Evolutionary conservation across 225 moss, liverwort and hornwort species (phyloP), one percentile per base, ranked within the genome.

Genomic region (Rhytidiadelphus loreus): DNA sequence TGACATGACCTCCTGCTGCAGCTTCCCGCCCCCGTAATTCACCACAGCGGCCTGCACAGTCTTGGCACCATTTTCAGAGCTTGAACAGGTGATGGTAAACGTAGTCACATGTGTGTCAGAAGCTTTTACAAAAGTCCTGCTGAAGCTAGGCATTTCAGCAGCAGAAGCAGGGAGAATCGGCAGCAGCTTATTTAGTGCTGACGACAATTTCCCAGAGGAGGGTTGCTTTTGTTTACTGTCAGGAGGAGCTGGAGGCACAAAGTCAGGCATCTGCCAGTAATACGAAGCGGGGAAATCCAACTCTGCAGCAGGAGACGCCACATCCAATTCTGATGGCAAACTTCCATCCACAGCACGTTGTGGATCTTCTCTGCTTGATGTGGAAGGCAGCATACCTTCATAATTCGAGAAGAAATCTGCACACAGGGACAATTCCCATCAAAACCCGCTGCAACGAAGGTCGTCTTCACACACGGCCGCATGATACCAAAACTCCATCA

Each of bases 31-130:
- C 44, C 90, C 81, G 59, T 86, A 93, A 74, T 93, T 90, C 81
- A 87, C 91, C 57, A 93, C 89, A 22, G 94, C 94, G 78, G 93
- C 94, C 89, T 93, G 92, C 90, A 94, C 93, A 93, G 90, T 90
- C 92, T 94, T 93, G 60, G 89, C 82, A 91, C 90, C 92, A 90
- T 92, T 89, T 80, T 88, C 92, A 87, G 91, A 89, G 92, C 87
- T 84, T 44, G 90, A 90, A 86, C 93, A 94, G 28, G 93, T 94
- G 71, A 94, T 93, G 62, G 93, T 94, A 87, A 94, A 89, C 76
- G 93, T 85, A 71, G 94, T 94, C 88, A 94, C 43, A 87, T 91
- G 93, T 28, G 94, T 90, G 60, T 93, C 93, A 84, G 91, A 92
- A 77, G 94, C 93, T 70, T 93, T 94, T 63, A 94, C 94, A 84